phyloP scores from a whole-genome alignment of 1,139 yeast genomes.

The Pichia sp. region DNA sequence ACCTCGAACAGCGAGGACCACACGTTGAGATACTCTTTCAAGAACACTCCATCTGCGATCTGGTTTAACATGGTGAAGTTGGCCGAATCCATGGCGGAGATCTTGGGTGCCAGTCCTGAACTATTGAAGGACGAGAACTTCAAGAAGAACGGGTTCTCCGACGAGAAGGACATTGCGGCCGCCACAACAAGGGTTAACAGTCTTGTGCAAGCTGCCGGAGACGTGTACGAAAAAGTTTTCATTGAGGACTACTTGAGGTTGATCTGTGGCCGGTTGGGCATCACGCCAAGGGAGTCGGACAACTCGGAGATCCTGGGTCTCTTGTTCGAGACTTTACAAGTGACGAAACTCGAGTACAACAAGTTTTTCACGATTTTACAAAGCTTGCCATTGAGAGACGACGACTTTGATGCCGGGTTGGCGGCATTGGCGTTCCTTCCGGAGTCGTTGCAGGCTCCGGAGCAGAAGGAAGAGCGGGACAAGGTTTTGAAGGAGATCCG shows the following conservation, averaged over 20 bases:
- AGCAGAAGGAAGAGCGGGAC: slow-evolving; percentile 33
- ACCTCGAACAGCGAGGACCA: slow-evolving; percentile 92
- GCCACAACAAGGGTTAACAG: slow-evolving; percentile 60
- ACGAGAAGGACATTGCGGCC: slow-evolving; percentile 46
- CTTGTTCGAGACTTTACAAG: slow-evolving; percentile 56
- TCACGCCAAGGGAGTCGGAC: slow-evolving; percentile 41
- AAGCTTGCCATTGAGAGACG: slow-evolving; percentile 33
- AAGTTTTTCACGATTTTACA: slow-evolving; percentile 68
- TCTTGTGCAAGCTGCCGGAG: slow-evolving; percentile 60
- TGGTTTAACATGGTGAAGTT: slow-evolving; percentile 92
- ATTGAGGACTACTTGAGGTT: slow-evolving; percentile 54
- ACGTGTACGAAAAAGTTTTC: slow-evolving; percentile 60
- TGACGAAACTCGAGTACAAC: slow-evolving; percentile 72
- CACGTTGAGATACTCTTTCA: slow-evolving; percentile 65
- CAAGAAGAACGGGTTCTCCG: slow-evolving; percentile 33
- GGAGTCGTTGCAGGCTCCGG: slow-evolving; percentile 21
- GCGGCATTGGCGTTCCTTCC: slow-evolving; percentile 28
- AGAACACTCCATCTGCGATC: slow-evolving; percentile 76
- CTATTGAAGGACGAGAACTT: slow-evolving; percentile 41
- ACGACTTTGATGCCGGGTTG: slow-evolving; percentile 29
- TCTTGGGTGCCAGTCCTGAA: slow-evolving; percentile 67
- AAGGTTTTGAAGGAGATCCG: slow-evolving; percentile 35
- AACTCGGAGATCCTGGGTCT: slow-evolving; percentile 54
- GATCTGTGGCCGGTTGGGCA: slow-evolving; percentile 69
- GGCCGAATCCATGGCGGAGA: slow-evolving; percentile 79